Percentiles rank a stretch among this genome's conserved stretches.
Evolutionary conservation across 805 yeast genomes (phyloP).

Genomic region (Wickerhamiella australiensis): DNA sequence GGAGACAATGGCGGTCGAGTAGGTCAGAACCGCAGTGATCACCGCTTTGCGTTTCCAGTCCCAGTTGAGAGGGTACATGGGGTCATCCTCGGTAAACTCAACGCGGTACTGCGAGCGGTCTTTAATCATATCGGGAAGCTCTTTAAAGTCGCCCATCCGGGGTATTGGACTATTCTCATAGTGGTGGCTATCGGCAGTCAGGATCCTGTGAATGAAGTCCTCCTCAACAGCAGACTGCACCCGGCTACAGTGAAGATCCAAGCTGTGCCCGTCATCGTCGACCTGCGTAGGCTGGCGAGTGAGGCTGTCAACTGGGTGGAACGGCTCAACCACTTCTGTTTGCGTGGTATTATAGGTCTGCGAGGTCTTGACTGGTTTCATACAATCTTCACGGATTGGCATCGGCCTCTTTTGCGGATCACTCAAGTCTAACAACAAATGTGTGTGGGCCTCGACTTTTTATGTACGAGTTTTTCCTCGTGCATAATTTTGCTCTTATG

Average conservation of each 20-base stretch:
- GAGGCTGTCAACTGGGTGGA: not conserved
- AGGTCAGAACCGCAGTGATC: not conserved
- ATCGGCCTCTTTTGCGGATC: too few species aligned
- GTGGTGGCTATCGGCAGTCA: not conserved
- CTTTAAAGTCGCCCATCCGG: conserved; percentile 10
- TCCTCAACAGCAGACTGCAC: conserved; percentile 1
- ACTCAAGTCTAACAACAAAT: too few species aligned
- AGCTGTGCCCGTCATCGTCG: not conserved
- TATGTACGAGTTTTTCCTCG: too few species aligned
- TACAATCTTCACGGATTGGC: not conserved
- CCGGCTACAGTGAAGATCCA: not conserved
- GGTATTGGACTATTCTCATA: conserved; percentile 5
- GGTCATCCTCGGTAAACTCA: conserved; percentile 13
- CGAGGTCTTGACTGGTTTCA: not conserved
- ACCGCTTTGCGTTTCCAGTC: not conserved
- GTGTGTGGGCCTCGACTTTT: not conserved
- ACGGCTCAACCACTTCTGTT: not conserved
- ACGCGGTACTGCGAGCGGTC: conserved; percentile 13
- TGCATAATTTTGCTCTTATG: too few species aligned
- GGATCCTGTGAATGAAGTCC: conserved; percentile 4
- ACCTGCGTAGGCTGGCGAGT: conserved; percentile 3
- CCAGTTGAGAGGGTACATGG: conserved; percentile 36
- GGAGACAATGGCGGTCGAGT: conserved; percentile 16
- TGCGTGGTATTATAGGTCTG: not conserved
- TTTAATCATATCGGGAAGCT: conserved; percentile 3